Percentiles rank a stretch among this genome's conserved stretches.
Conservation (phyloP, 2,329 filamentous ascomycete genomes). For the Simplicillium sp. region DNA sequence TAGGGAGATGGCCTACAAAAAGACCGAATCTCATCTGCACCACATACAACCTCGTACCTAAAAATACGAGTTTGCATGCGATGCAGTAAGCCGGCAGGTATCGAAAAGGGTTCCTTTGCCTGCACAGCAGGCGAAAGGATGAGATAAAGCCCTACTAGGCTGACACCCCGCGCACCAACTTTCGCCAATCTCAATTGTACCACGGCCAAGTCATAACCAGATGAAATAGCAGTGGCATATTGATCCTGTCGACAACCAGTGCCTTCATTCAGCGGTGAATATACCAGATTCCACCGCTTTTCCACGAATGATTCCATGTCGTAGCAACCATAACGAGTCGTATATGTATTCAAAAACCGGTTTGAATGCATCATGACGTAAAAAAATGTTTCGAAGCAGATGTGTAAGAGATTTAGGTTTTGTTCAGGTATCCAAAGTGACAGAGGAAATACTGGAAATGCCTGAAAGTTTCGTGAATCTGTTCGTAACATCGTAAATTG, state of each 20-base stretch:
- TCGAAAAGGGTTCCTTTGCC: background rate
- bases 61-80: background rate
- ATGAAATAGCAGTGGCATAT: constrained; percentile 11
- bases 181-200: constrained; percentile 1
- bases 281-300: constrained; percentile 29
- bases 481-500: constrained; percentile 6
- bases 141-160: constrained; percentile 6
- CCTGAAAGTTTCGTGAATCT: constrained; percentile 4
- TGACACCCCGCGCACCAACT: constrained; percentile 1
- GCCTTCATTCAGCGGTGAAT: constrained; percentile 24
- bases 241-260: constrained; percentile 35
- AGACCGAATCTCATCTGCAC: background rate
- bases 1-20: constrained; percentile 8
- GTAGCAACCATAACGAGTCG: constrained; percentile 17
- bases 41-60: background rate
- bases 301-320: constrained; percentile 23
- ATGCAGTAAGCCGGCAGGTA: too few relatives aligned
- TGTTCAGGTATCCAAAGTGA: too few relatives aligned
- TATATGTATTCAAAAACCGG: constrained; percentile 16
- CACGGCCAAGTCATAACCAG: constrained; percentile 6
- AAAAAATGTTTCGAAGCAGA: background rate
- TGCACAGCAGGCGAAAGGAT: constrained; percentile 9
- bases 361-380: constrained; percentile 11
- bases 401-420: too few relatives aligned
- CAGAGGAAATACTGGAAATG: background rate